phyloP scores from a whole-genome alignment of 768 basidiomycete species.

The Russula sp. region DNA sequence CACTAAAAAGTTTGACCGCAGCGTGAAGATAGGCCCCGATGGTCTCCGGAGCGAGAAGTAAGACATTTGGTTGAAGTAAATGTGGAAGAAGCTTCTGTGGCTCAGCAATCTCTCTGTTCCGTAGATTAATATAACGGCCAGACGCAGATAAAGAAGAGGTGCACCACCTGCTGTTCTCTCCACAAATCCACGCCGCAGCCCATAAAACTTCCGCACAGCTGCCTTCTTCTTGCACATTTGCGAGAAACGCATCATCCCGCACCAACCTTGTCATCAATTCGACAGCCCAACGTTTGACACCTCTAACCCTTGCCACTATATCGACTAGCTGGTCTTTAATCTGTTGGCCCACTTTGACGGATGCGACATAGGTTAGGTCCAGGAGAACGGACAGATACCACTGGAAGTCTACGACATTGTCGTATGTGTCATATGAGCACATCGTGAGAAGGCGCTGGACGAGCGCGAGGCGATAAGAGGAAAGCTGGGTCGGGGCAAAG shows the following conservation, averaged over 20 bases:
- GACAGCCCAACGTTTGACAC: slow-evolving; percentile 70
- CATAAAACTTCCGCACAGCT: slow-evolving; percentile 82
- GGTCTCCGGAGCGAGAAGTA: slow-evolving; percentile 53
- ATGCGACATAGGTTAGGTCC: slow-evolving; percentile 83
- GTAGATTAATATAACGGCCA: background rate
- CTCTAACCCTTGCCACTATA: slow-evolving; percentile 73
- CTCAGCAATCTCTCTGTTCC: slow-evolving; percentile 62
- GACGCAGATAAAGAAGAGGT: background rate
- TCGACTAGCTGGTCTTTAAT: slow-evolving; percentile 85
- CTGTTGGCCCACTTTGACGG: slow-evolving; percentile 66
- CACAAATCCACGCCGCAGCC: slow-evolving; percentile 96
- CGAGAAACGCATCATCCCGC: slow-evolving; percentile 66
- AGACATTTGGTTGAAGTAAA: slow-evolving; percentile 54
- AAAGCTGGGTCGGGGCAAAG: slow-evolving; percentile 56
- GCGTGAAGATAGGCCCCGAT: slow-evolving; percentile 79
- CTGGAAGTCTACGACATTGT: slow-evolving; percentile 87
- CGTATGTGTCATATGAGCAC: slow-evolving; percentile 76
- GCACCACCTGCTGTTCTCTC: slow-evolving; percentile 79
- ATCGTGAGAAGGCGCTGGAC: slow-evolving; percentile 81
- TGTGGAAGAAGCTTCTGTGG: slow-evolving; percentile 67
- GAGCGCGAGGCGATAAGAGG: slow-evolving; percentile 80
- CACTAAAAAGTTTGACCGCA: slow-evolving; percentile 78
- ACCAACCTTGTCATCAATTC: slow-evolving; percentile 77
- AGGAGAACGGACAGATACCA: slow-evolving; percentile 96
- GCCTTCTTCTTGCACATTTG: slow-evolving; percentile 57